Base-by-base conservation (phyloP, 2,329 filamentous ascomycete genomes). In the Neofusicoccum kwambonambiense region DNA sequence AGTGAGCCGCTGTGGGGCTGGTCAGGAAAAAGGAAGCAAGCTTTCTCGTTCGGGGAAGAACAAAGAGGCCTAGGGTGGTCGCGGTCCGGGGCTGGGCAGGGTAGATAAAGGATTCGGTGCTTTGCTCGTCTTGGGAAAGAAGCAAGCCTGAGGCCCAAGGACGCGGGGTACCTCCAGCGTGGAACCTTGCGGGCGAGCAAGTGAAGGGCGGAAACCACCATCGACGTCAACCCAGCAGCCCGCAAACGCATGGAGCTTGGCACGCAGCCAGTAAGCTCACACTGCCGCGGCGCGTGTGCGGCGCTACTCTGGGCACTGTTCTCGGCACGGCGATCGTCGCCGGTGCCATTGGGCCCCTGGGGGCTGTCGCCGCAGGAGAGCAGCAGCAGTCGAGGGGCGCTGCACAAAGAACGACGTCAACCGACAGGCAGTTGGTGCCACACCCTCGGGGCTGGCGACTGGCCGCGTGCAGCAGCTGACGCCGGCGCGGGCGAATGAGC, bases 401-500 rank as follows among this genome's bases (percentile, higher is more conserved):
- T 12, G 56, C 42, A 60, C 56, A 60, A 60, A 60, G 56, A 37
- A 60, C 56, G 56, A 60, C 56, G 56, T 49, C 56, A 60, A 47
- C 56, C n/a, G 56, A 17, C 56, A 47, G 27, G 17, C 3, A 7
- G 8, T 19, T 15, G 56, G 56, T 60, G 42, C 54, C 37, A 45
- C 54, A 35, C 15, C 17, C n/a, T 8, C 12, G 54, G 37, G 41
- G 8, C 41, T n/a, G n/a, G 17, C 27, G 27, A 35, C 8, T 37
- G 15, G 11, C 56, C 42, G 56, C 56, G 56, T 60, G 56, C 56
- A 47, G 56, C 56, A 60, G 56, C 56, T 47, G 41, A 60, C 27
- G 42, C 42, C 27, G 31, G 31, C 42, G n/a, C 4, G 2, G 15
- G 42, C 56, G 56, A 60, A 60, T 60, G 31, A 39, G 56, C 3